Conservation (phyloP, 257 asterid species). For the Solanum medicagineum region DNA sequence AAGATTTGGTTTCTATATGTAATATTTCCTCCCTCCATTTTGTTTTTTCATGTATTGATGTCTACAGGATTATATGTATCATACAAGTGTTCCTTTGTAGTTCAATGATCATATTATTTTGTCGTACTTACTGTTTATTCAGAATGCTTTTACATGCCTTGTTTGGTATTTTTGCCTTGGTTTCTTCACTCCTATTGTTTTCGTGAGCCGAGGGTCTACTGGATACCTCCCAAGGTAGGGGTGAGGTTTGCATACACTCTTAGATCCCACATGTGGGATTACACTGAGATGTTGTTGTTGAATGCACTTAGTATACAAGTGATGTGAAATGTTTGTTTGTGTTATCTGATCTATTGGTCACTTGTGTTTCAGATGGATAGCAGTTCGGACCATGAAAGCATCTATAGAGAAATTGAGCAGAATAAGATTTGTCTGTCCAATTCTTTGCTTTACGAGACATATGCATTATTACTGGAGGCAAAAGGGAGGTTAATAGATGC, state of each 20-base stretch:
- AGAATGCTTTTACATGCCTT: neutral
- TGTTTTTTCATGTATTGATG: neutral
- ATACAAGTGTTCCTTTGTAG: neutral
- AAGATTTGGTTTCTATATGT: constrained; percentile 89
- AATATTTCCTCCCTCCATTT: neutral
- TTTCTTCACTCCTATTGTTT: neutral
- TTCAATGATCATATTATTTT: no score
- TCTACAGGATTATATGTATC: neutral
- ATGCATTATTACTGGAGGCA: constrained; percentile 63
- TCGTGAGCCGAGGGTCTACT: neutral
- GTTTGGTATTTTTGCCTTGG: neutral
- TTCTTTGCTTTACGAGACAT: constrained; percentile 62
- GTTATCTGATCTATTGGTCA: neutral
- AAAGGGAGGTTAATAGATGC: constrained; percentile 79
- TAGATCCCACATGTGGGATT: neutral
- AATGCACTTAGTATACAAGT: neutral
- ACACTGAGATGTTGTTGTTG: neutral
- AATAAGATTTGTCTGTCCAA: constrained; percentile 45
- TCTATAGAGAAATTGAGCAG: constrained; percentile 56
- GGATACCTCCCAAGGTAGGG: neutral
- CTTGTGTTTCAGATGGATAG: constrained; percentile 55
- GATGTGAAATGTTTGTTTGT: neutral
- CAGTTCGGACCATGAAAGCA: constrained; percentile 46
- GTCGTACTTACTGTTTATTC: neutral
- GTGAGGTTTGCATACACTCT: neutral